Conservation (phyloP, 768 basidiomycete species). For the Holtermannia corniformis region DNA sequence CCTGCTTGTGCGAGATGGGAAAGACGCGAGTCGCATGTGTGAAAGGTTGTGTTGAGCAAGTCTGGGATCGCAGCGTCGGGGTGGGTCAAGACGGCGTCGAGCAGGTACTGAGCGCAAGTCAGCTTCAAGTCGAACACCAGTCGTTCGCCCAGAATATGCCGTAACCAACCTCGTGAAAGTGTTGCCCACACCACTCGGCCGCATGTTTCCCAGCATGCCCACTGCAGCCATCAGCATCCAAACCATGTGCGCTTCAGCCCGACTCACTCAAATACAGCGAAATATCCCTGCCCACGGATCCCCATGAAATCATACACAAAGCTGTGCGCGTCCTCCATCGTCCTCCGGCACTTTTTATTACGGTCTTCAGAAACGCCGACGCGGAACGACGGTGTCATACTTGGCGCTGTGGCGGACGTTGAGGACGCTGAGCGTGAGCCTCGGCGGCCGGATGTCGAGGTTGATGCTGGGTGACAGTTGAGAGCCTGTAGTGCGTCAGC, state of each 20-base stretch:
- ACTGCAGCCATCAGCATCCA: conserved; percentile 12
- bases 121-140: background rate
- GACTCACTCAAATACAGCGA: conserved; percentile 76
- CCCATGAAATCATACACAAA: conserved; percentile 90
- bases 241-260: background rate
- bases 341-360: conserved; percentile 70
- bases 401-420: background rate
- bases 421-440: conserved; percentile 1
- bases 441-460: conserved; percentile 1
- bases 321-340: conserved; percentile 96
- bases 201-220: conserved; percentile 98
- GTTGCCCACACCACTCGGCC: conserved; percentile 94
- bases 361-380: conserved; percentile 69
- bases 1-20: conserved; percentile 78
- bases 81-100: conserved; percentile 58
- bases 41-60: conserved; percentile 85
- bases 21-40: conserved; percentile 73
- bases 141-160: background rate
- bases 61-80: conserved; percentile 64
- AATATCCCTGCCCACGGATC: conserved; percentile 91
- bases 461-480: conserved; percentile 57
- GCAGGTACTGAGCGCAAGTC: conserved; percentile 45
- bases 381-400: conserved; percentile 47
- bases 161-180: conserved; percentile 72
- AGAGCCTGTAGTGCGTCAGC: conserved; percentile 49